Evolutionary conservation across 768 basidiomycete species (phyloP), one percentile per base, ranked within the genome.

Genomic region (Gloeopeniophorella convolvens): DNA sequence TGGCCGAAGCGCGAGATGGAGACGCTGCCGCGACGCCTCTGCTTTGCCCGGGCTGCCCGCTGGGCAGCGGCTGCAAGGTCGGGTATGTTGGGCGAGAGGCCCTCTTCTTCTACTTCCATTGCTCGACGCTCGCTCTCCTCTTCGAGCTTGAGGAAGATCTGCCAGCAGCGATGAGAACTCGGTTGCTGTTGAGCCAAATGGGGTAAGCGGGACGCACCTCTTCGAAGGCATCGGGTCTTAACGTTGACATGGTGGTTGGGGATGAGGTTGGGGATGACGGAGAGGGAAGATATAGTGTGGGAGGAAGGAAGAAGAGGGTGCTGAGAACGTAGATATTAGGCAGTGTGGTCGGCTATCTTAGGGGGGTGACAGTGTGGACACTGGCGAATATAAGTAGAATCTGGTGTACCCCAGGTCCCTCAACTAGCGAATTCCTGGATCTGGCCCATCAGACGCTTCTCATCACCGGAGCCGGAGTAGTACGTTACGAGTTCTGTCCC

Each of bases 1-100:
- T 80, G 75, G 23, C 82, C 81, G 56, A 82, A 78, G 15, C 77
- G 70, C 46, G 78, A 78, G 35, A 83, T 70, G 1, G 79, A 81
- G 31, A 83, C 70, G 45, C 76, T 79, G 15, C 74, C 75, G 40
- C 73, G 68, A 36, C 70, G 66, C 33, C 65, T 63, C 42, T 69
- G 58, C 60, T 57, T 59, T 66, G 23, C 56, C 20, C 23, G 33
- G 15, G 32, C 13, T 20, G 54, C 31, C 28, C 44, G 31, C 51
- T 34, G 44, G 21, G 42, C 37, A 46, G 47, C 13, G 52, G 36
- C 18, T 42, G 47, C 31, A 34, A 55, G 10, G 35, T 50, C 42
- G 31, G 55, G 42, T 41, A 23, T 39, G 32, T 41, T n/a, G 23
- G 36, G 36, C 21, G 44, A 32, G 41, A 33, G 41, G 11, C 44